These are phyloP conservation scores for Vaccinium corymbosum DNA, from an alignment of 148 eudicot genomes.

Conservation along the genomic window DNA sequence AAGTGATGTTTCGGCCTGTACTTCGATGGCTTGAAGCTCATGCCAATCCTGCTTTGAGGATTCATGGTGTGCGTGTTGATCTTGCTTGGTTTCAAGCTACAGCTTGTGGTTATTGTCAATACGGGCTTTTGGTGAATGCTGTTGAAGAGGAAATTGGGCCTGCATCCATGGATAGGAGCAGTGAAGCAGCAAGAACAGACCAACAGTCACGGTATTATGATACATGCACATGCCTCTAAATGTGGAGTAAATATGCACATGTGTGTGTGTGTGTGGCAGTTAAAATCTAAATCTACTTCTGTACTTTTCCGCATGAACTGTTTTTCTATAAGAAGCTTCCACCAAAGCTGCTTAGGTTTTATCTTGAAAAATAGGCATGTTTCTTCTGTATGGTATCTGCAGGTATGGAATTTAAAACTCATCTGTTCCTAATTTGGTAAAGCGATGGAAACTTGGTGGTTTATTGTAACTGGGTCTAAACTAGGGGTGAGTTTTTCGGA, in stretches of 20 bases:
- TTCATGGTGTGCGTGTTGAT: slow-evolving; percentile 64
- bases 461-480: background rate
- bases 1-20: slow-evolving; percentile 63
- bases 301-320: background rate
- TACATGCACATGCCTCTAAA: background rate
- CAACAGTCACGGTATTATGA: slow-evolving; percentile 50
- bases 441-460: background rate
- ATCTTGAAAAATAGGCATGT: background rate
- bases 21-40: slow-evolving; percentile 78
- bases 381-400: background rate
- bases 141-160: slow-evolving; percentile 42
- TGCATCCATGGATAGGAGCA: slow-evolving; percentile 35
- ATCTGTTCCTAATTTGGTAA: background rate
- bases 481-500: background rate
- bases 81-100: slow-evolving; percentile 88
- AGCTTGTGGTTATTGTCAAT: slow-evolving; percentile 68
- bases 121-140: slow-evolving; percentile 72
- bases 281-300: background rate
- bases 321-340: background rate
- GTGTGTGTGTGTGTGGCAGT: background rate
- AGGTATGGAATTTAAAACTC: background rate
- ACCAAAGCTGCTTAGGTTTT: background rate
- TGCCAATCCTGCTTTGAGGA: slow-evolving; percentile 80
- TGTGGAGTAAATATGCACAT: background rate
- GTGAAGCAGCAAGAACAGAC: slow-evolving; percentile 38